Percentiles rank a stretch among this genome's conserved stretches.
These are phyloP conservation scores for Neofusicoccum ribis DNA, from an alignment of 2,329 filamentous ascomycete species.

Conservation along the genomic window DNA sequence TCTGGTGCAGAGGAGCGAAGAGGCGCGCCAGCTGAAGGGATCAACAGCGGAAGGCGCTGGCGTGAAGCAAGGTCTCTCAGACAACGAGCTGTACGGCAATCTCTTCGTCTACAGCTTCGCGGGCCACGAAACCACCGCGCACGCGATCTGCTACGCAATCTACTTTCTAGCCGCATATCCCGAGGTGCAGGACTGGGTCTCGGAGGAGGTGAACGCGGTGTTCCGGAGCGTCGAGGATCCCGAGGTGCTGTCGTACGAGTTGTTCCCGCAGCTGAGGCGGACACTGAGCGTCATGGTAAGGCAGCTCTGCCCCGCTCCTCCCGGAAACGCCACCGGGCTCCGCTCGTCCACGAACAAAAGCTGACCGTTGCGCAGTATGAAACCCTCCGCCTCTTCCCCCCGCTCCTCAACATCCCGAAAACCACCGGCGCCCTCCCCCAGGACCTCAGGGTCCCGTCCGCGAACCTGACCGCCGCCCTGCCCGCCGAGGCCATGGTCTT, in stretches of 20 bases:
- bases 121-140: conserved; percentile 41
- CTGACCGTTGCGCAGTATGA: conserved; percentile 22
- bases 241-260: conserved; percentile 22
- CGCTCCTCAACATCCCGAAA: conserved; percentile 23
- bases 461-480: neutral
- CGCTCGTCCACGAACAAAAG: too few relatives aligned
- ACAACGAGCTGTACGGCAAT: conserved; percentile 32
- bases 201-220: conserved; percentile 49
- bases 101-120: conserved; percentile 35
- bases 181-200: conserved; percentile 54
- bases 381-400: conserved; percentile 31
- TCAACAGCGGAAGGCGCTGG: conserved; percentile 48
- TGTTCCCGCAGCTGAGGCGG: conserved; percentile 47
- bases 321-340: too few relatives aligned
- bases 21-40: neutral
- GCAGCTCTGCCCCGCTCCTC: too few relatives aligned
- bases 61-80: conserved; percentile 62
- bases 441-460: neutral
- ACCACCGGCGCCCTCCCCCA: neutral
- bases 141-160: conserved; percentile 52
- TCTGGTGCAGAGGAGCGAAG: conserved; percentile 12
- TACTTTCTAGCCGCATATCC: conserved; percentile 49
- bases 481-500: neutral
- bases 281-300: conserved; percentile 48
- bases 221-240: neutral